These are phyloP conservation scores for Actinomortierella ambigua DNA, from an alignment of 371 early-diverging fungal species.

Conservation along the genomic window DNA sequence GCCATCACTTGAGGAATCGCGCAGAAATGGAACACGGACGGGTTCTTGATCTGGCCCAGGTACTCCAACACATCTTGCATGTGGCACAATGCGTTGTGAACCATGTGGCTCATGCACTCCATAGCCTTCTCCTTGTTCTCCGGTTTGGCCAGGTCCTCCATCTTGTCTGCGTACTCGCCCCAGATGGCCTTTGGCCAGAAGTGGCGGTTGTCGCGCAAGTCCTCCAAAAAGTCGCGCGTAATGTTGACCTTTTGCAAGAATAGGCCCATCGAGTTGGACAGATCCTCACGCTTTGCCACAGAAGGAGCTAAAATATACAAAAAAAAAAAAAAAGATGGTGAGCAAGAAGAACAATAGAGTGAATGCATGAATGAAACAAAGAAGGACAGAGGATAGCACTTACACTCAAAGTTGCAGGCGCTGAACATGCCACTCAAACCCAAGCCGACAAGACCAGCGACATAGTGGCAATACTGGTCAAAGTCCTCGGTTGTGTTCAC, in stretches of 20 bases:
- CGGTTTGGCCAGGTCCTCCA: slow-evolving; percentile 64
- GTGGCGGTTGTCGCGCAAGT: slow-evolving; percentile 83
- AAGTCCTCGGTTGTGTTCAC: slow-evolving; percentile 85
- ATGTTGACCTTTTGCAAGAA: slow-evolving; percentile 97
- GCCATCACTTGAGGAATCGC: slow-evolving; percentile 99
- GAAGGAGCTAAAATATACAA: slow-evolving; percentile 18
- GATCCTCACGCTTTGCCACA: slow-evolving; percentile 37
- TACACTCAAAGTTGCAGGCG: slow-evolving; percentile 84
- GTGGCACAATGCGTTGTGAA: slow-evolving; percentile 82
- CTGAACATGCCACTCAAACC: slow-evolving; percentile 92
- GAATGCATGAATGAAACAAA: background rate
- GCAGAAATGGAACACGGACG: slow-evolving; percentile 88
- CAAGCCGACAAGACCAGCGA: slow-evolving; percentile 95
- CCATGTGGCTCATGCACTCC: slow-evolving; percentile 85
- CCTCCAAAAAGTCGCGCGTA: slow-evolving; percentile 92
- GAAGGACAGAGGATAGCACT: background rate
- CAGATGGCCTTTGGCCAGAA: slow-evolving; percentile 97
- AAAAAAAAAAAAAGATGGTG: too few species aligned
- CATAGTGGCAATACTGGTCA: slow-evolving; percentile 96
- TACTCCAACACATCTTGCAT: slow-evolving; percentile 90
- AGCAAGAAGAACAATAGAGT: too few species aligned
- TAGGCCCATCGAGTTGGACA: slow-evolving; percentile 91
- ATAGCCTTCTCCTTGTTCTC: slow-evolving; percentile 68
- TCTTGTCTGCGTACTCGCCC: slow-evolving; percentile 68
- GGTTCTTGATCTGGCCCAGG: slow-evolving; percentile 75